Conservation (phyloP, 768 basidiomycete species). For the Arthromyces matolae region DNA sequence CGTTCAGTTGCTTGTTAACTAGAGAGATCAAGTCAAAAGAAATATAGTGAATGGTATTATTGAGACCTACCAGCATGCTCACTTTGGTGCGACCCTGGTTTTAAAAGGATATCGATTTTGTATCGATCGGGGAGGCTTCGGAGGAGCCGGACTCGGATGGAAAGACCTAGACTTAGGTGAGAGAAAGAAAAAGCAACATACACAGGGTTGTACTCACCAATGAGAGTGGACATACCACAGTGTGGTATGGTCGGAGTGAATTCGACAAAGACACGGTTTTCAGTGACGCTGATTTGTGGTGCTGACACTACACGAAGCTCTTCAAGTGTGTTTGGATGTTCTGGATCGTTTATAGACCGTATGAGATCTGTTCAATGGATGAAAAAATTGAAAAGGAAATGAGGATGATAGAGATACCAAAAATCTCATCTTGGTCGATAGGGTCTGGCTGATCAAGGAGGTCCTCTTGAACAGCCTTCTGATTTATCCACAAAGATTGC, state of each 20-base stretch:
- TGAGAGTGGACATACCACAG: slow-evolving; percentile 95
- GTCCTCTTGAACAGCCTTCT: slow-evolving; percentile 38
- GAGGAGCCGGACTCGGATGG: slow-evolving; percentile 88
- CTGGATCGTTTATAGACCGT: slow-evolving; percentile 89
- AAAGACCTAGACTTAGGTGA: slow-evolving; percentile 59
- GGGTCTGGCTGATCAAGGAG: slow-evolving; percentile 56
- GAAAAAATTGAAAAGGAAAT: slow-evolving; percentile 1
- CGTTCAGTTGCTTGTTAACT: slow-evolving; percentile 99
- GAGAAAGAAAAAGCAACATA: not conserved
- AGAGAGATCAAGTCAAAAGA: no score
- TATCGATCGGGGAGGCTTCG: slow-evolving; percentile 88
- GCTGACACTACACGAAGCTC: slow-evolving; percentile 93
- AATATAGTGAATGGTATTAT: no score
- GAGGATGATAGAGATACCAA: slow-evolving; percentile 48
- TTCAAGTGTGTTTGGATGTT: slow-evolving; percentile 91
- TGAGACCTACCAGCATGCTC: slow-evolving; percentile 73
- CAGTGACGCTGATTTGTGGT: slow-evolving; percentile 62
- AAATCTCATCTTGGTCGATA: slow-evolving; percentile 92
- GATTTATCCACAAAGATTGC: slow-evolving; percentile 63
- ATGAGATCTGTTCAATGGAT: slow-evolving; percentile 64
- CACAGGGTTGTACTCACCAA: slow-evolving; percentile 72
- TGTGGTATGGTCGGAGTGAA: slow-evolving; percentile 98
- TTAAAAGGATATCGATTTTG: slow-evolving; percentile 91
- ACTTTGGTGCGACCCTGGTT: slow-evolving; percentile 94
- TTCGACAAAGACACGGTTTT: slow-evolving; percentile 78